phyloP scores from a whole-genome alignment of 352 stramenopile species.

The Phytophthora aleatoria region DNA sequence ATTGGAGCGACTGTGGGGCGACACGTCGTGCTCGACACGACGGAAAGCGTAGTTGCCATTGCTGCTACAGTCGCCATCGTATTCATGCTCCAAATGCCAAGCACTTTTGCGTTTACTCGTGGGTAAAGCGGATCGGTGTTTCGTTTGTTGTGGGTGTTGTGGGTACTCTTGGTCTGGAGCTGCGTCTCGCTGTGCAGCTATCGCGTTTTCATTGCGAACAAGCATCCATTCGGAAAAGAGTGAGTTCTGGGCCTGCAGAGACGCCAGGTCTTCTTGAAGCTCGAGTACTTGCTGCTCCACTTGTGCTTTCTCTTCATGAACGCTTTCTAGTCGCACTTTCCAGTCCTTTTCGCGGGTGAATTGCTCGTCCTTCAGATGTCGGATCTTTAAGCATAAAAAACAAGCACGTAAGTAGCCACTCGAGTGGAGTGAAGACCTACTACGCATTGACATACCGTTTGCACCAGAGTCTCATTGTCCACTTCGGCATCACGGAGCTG shows the following conservation, averaged over 20 bases:
- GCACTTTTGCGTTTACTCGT: conserved; percentile 10
- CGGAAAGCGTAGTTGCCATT: conserved; percentile 14
- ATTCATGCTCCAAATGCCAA: conserved; percentile 18
- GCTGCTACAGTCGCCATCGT: conserved; percentile 19
- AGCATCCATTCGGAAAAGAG: conserved; percentile 85
- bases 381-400: conserved; percentile 48
- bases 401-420: neutral
- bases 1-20: conserved; percentile 1
- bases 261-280: conserved; percentile 61
- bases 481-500: conserved; percentile 66
- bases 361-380: conserved; percentile 71
- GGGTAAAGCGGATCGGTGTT: conserved; percentile 4
- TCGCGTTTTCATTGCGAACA: conserved; percentile 63
- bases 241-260: conserved; percentile 65
- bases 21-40: conserved; percentile 4
- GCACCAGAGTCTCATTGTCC: conserved; percentile 74
- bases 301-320: conserved; percentile 50
- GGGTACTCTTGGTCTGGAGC: conserved; percentile 9
- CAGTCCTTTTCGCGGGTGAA: conserved; percentile 64
- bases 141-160: conserved; percentile 8
- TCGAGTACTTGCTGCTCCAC: conserved; percentile 52
- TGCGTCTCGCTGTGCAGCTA: conserved; percentile 36
- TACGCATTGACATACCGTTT: conserved; percentile 38
- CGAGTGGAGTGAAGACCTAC: neutral
- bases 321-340: conserved; percentile 60